These are phyloP conservation scores for Phalaenopsis aphrodite DNA, from an alignment of 106 monocot species.

Conservation along the genomic window DNA sequence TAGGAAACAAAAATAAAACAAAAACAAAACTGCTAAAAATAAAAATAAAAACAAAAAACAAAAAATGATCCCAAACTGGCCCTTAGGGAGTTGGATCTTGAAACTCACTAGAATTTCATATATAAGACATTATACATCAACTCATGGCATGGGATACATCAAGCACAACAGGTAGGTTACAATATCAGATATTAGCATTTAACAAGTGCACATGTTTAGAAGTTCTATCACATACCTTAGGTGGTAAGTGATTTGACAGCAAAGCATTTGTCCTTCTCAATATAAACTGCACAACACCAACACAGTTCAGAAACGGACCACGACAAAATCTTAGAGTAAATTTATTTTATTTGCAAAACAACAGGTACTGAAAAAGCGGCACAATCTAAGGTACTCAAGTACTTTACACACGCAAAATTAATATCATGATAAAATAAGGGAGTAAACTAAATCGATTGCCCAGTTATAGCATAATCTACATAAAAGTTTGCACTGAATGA, in stretches of 20 bases:
- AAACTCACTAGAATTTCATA: background rate
- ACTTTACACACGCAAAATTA: background rate
- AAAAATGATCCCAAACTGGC: too few relatives aligned
- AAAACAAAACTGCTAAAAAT: too few relatives aligned
- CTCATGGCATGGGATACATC: too few relatives aligned
- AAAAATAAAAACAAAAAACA: too few relatives aligned
- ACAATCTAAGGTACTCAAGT: background rate
- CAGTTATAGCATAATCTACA: too few relatives aligned
- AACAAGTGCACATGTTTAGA: background rate
- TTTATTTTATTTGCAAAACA: background rate
- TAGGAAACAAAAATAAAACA: too few relatives aligned
- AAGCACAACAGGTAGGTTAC: background rate
- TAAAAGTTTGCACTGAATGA: slow-evolving; percentile 2
- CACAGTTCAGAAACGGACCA: background rate
- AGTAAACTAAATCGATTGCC: background rate
- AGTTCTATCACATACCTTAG: slow-evolving; percentile 55
- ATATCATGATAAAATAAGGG: background rate
- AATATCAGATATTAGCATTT: background rate
- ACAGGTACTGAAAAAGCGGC: background rate
- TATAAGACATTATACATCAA: too few relatives aligned
- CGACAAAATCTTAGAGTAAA: background rate
- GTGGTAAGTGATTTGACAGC: slow-evolving; percentile 96
- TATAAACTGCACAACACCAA: slow-evolving; percentile 64
- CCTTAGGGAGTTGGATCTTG: background rate
- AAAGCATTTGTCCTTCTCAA: slow-evolving; percentile 95